phyloP scores from a whole-genome alignment of 257 asterid species.

The Cordia subcordata region DNA sequence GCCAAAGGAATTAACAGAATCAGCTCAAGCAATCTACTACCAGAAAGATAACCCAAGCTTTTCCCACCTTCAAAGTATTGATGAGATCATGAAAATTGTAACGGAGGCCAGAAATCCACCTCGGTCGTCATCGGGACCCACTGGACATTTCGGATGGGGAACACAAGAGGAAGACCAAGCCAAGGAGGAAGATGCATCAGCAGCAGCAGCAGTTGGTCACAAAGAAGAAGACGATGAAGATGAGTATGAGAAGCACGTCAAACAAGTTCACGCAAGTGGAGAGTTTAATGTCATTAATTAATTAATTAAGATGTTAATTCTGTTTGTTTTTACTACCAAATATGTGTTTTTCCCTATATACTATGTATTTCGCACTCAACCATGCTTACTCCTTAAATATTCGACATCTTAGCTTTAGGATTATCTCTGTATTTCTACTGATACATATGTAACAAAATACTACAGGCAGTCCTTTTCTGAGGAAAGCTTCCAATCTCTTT shows the following conservation, averaged over 20 bases:
- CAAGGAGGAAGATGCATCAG: slow-evolving; percentile 8
- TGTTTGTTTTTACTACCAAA: too few relatives aligned
- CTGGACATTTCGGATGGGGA: slow-evolving; percentile 55
- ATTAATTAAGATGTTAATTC: too few relatives aligned
- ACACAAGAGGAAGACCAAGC: slow-evolving; percentile 39
- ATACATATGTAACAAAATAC: too few relatives aligned
- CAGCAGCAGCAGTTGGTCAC: neutral
- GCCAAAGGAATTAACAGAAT: slow-evolving; percentile 56
- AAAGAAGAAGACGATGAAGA: slow-evolving; percentile 47
- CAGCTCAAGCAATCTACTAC: slow-evolving; percentile 51
- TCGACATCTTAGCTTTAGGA: too few relatives aligned
- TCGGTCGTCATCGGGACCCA: slow-evolving; percentile 20
- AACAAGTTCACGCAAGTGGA: slow-evolving; percentile 73
- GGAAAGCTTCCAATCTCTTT: too few relatives aligned
- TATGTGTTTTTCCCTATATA: too few relatives aligned
- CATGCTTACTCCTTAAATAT: too few relatives aligned
- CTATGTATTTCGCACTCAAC: too few relatives aligned
- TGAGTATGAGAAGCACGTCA: slow-evolving; percentile 64
- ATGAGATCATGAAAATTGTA: slow-evolving; percentile 75
- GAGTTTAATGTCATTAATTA: slow-evolving; percentile 42
- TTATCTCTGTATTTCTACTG: too few relatives aligned
- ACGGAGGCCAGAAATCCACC: slow-evolving; percentile 56
- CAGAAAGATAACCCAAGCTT: slow-evolving; percentile 47
- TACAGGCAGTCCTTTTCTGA: too few relatives aligned
- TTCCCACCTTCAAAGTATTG: slow-evolving; percentile 48